Base-by-base conservation (phyloP, 257 asterid genomes). In the Nicotiana obtusifolia region DNA sequence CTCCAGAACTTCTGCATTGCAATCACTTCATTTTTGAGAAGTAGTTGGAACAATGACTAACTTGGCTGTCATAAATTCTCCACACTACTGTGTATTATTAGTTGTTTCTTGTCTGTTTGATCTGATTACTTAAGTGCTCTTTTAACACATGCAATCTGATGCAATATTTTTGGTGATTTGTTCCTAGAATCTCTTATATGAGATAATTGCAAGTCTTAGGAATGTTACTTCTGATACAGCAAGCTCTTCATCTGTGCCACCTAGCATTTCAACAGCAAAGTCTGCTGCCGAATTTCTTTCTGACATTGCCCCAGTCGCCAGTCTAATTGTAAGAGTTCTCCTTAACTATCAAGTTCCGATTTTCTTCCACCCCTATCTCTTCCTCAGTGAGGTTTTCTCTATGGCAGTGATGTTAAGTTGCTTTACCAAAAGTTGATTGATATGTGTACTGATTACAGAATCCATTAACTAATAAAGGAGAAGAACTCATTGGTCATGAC, bases 201-300 rank as follows among this genome's bases (percentile, higher is more conserved):
- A 94, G 89, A 94, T 94, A 56, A 91, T 93, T 68, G 90, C 97
- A 26, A 94, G 98, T 82, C 89, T 91, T 76, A 93, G 90, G 83
- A 96, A 89, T 89, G 92, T 86, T 53, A 87, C 90, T 78, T 84
- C 89, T 68, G 94, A 91, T 80, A 86, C 91, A 28, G 91, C 97
- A 68, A 91, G 97, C 81, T 96, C 99, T 31, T 95, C 97, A 14
- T 90, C 97, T 64, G 93, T 86, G 52, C 97, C 94, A n/a, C 90
- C 87, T 67, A 83, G 87, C 83, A 81, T 91, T 85, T 89, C 95
- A 82, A 82, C 90, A 33, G 83, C 86, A 20, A 92, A 92, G 85
- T 89, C 91, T 77, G 93, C 92, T 69, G 91, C 86, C 60, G 97
- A 91, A 82, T 90, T 94, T 76, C 97, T 94, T 82, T 87, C 94